phyloP scores from a whole-genome alignment of 495 filamentous ascomycete genomes.

The Podospora didyma region DNA sequence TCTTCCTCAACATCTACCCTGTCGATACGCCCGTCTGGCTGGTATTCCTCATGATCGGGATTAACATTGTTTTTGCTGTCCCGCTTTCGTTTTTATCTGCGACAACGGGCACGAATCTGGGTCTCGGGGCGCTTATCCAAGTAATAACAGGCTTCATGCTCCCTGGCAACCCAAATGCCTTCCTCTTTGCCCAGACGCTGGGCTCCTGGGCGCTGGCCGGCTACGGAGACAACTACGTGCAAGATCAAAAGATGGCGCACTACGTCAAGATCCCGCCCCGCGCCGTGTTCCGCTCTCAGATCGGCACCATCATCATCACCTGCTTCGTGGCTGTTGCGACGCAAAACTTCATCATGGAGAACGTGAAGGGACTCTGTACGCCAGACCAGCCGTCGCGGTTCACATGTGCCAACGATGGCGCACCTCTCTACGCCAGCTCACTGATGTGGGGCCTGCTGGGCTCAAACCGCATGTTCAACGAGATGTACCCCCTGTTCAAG shows the following conservation, averaged over 20 bases:
- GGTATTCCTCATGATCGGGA: slow-evolving; percentile 32
- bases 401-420: slow-evolving; percentile 31
- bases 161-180: slow-evolving; percentile 32
- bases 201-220: slow-evolving; percentile 31
- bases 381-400: slow-evolving; percentile 26
- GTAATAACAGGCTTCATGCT: slow-evolving; percentile 31
- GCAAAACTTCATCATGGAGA: slow-evolving; percentile 28
- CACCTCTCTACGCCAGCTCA: slow-evolving; percentile 26
- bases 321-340: slow-evolving; percentile 29
- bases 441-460: slow-evolving; percentile 37
- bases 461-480: slow-evolving; percentile 34
- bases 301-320: slow-evolving; percentile 31
- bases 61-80: slow-evolving; percentile 36
- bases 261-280: slow-evolving; percentile 30
- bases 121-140: slow-evolving; percentile 29
- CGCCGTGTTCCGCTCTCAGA: slow-evolving; percentile 27
- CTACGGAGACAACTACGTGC: slow-evolving; percentile 32
- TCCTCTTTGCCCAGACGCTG: slow-evolving; percentile 30
- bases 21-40: slow-evolving; percentile 32
- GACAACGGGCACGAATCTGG: slow-evolving; percentile 33
- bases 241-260: slow-evolving; percentile 38
- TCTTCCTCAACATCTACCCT: slow-evolving; percentile 46
- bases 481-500: slow-evolving; percentile 33
- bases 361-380: slow-evolving; percentile 26
- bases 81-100: slow-evolving; percentile 33